phyloP scores from a whole-genome alignment of 305 asterid species.

The Salvia sclarea region DNA sequence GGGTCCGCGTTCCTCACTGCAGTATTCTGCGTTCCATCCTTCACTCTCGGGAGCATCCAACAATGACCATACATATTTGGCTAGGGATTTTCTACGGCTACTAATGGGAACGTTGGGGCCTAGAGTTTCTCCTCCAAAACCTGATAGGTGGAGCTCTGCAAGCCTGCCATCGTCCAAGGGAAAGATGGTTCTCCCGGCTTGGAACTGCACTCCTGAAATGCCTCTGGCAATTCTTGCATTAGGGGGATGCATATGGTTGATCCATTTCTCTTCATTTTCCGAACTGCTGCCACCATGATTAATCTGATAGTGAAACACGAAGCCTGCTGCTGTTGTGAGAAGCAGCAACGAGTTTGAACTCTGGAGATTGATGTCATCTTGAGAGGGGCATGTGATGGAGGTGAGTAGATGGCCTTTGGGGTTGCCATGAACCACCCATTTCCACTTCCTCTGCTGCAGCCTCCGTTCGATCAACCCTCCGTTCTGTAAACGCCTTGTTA shows the following conservation, averaged over 20 bases:
- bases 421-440: slow-evolving; percentile 77
- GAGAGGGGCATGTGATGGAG: slow-evolving; percentile 65
- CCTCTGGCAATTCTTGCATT: slow-evolving; percentile 66
- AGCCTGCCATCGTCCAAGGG: slow-evolving; percentile 80
- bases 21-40: slow-evolving; percentile 93
- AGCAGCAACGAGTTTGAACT: slow-evolving; percentile 48
- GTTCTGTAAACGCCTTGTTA: slow-evolving; percentile 34
- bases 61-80: slow-evolving; percentile 72
- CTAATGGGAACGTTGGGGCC: slow-evolving; percentile 55
- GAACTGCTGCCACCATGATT: slow-evolving; percentile 26
- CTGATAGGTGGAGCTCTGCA: slow-evolving; percentile 74
- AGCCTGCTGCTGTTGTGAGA: slow-evolving; percentile 64
- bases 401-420: slow-evolving; percentile 61
- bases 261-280: slow-evolving; percentile 53
- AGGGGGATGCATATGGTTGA: slow-evolving; percentile 69
- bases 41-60: slow-evolving; percentile 85
- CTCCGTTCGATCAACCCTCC: slow-evolving; percentile 76
- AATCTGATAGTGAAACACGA: slow-evolving; percentile 63
- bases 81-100: slow-evolving; percentile 47
- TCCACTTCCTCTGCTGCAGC: slow-evolving; percentile 74
- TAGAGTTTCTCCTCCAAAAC: slow-evolving; percentile 60
- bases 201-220: slow-evolving; percentile 64
- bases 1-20: slow-evolving; percentile 81
- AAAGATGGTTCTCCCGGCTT: slow-evolving; percentile 66
- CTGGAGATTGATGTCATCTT: slow-evolving; percentile 39